Percentiles rank a stretch among this genome's conserved stretches.
phyloP scores from a whole-genome alignment of 2,329 filamentous ascomycete genomes.

The Neurospora sp. region DNA sequence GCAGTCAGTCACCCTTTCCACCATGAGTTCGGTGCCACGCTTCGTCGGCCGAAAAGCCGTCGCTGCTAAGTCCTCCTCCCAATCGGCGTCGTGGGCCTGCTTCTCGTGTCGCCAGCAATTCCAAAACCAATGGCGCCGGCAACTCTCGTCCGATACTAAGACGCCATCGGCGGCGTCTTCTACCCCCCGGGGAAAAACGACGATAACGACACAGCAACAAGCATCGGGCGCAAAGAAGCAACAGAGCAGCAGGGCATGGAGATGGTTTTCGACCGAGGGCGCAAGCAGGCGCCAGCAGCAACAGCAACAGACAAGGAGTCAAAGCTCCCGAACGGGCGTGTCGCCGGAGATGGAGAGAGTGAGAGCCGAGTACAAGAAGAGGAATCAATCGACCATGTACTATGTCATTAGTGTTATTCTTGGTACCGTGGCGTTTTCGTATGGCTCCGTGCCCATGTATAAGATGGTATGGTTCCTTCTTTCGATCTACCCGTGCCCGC shows the following conservation, averaged over 20 bases:
- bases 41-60: conserved; percentile 9
- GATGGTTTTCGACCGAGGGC: conserved; percentile 15
- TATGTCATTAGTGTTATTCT: conserved; percentile 70
- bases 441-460: conserved; percentile 77
- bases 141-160: conserved; percentile 5
- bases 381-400: conserved; percentile 59
- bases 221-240: background rate
- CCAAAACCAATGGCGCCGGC: background rate
- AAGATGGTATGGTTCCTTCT: conserved; percentile 56
- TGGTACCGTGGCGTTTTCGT: conserved; percentile 69
- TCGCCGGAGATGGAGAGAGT: conserved; percentile 53
- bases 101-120: conserved; percentile 9
- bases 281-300: conserved; percentile 16
- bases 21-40: conserved; percentile 16
- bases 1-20: background rate
- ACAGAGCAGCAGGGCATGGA: conserved; percentile 15
- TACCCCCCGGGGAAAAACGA: background rate
- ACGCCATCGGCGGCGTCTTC: background rate
- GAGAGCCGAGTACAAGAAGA: conserved; percentile 52
- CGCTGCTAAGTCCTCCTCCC: conserved; percentile 1
- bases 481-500: background rate
- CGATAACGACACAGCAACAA: conserved; percentile 6
- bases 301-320: conserved; percentile 18
- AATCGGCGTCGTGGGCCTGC: conserved; percentile 10
- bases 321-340: conserved; percentile 5